Percentiles rank a stretch among this genome's conserved stretches.
These are phyloP conservation scores for Eutrema yunnanense DNA, from an alignment of 345 rosid genomes.

Conservation along the genomic window DNA sequence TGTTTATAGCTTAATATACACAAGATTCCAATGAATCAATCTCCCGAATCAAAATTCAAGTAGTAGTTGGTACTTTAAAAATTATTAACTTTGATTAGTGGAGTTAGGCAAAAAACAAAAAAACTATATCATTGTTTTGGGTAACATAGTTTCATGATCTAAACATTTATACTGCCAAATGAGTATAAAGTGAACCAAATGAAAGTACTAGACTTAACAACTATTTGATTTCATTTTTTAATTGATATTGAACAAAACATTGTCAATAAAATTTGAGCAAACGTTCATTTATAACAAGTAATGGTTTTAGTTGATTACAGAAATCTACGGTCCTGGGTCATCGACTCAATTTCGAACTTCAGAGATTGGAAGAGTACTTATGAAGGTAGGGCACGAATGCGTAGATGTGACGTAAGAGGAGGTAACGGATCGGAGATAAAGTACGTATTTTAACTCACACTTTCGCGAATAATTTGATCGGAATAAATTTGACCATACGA, in stretches of 20 bases:
- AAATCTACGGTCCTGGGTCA: slow-evolving; percentile 1
- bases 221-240: background rate
- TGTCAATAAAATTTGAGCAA: background rate
- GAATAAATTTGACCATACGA: slow-evolving; percentile 30
- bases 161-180: background rate
- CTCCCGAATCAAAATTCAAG: slow-evolving; percentile 12
- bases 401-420: slow-evolving; percentile 24
- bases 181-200: background rate
- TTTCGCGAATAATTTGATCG: slow-evolving; percentile 22
- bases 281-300: background rate
- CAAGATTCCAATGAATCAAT: slow-evolving; percentile 4
- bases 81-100: background rate
- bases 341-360: background rate
- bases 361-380: background rate
- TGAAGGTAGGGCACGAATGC: slow-evolving; percentile 20
- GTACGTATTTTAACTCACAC: slow-evolving; percentile 20
- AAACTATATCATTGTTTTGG: slow-evolving; percentile 4
- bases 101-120: slow-evolving; percentile 10
- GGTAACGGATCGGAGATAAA: background rate
- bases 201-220: background rate
- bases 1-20: slow-evolving; percentile 2
- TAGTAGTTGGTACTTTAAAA: slow-evolving; percentile 8
- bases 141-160: slow-evolving; percentile 4
- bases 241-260: background rate
- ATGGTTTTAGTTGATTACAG: background rate